Conservation (phyloP, 163 green algal genomes). For the Chloromonas sp. region DNA sequence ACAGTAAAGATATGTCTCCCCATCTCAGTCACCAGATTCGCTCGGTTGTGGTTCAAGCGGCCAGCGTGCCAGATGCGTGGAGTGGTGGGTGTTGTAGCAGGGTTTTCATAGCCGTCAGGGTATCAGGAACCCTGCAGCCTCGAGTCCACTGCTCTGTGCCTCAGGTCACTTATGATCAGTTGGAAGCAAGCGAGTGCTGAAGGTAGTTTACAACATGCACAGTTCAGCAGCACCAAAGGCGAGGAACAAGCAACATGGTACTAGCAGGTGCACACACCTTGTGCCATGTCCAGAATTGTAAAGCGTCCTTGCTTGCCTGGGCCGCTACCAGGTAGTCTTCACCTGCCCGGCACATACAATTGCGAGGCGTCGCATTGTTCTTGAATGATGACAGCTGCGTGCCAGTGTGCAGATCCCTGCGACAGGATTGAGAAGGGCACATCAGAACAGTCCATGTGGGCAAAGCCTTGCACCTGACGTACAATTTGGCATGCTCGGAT, state of each 20-base stretch:
- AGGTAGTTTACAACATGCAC: no score
- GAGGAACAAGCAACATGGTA: no score
- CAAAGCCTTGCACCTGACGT: no score
- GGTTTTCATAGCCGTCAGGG: not conserved
- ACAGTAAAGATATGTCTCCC: not conserved
- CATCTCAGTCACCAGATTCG: constrained; percentile 7
- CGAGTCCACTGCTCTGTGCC: not conserved
- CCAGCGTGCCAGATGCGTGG: constrained; percentile 12
- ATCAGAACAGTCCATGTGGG: no score
- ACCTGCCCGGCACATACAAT: constrained; percentile 41
- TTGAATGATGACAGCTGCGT: constrained; percentile 54
- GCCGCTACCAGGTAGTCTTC: constrained; percentile 49
- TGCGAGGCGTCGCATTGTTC: constrained; percentile 28
- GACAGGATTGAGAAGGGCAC: not conserved
- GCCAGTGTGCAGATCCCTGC: constrained; percentile 60
- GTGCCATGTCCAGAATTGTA: constrained; percentile 75
- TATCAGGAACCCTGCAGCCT: not conserved
- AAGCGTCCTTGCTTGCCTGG: constrained; percentile 44
- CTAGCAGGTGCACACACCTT: constrained; percentile 39
- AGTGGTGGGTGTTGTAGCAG: not conserved
- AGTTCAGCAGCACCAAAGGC: no score
- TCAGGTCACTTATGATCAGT: not conserved
- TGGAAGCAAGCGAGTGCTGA: no score
- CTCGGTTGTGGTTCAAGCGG: not conserved
- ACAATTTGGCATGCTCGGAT: no score